Evolutionary conservation across 2,329 filamentous ascomycete species (phyloP), one percentile per base, ranked within the genome.

Genomic region (Huntiella bhutanensis): DNA sequence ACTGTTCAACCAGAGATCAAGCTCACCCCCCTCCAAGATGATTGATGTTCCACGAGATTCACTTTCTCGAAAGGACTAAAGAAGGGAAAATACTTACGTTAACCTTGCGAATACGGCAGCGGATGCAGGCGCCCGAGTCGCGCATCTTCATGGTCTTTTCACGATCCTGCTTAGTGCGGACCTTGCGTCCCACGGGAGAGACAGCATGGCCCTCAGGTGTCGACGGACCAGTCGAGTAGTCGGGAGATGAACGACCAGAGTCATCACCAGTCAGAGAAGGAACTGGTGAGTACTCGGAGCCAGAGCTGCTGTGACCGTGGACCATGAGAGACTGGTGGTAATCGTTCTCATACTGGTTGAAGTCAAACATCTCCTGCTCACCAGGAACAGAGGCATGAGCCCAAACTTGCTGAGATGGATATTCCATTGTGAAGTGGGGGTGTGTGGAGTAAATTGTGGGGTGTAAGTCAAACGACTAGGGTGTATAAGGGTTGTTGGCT

Each of bases 101-200:
- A 53, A 64, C 62, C 59, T 68, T 70, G 52, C 61, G 62, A 51
- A 65, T 60, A 52, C 62, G 66, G 55, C 68, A 71, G 48, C 62
- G 63, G 46, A 65, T 59, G 53, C 68, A 71, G 33, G 68, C 66
- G 49, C 64, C 64, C 53, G 59, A 60, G 54, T 66, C 65, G 52
- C 68, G 66, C 46, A 71, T 66, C 46, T 63, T 61, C 45, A 65
- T 66, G 38, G 68, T 69, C 56, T 68, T 62, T 50, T 64, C 59
- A 37, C 59, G 62, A 51, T 64, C 58, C 47, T 55, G 55, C 19
- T 64, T 39, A n/a, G 34, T 34, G 28, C 47, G 43, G 15, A 33
- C 28, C 33, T 45, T 49, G 5, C 43, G 33, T 16, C 39, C 22
- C 22, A 17, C 22, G 5, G 37, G 16, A 3, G 47, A 46, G 5